Conservation (phyloP, 352 stramenopile genomes). For the Pythium chondricola region DNA sequence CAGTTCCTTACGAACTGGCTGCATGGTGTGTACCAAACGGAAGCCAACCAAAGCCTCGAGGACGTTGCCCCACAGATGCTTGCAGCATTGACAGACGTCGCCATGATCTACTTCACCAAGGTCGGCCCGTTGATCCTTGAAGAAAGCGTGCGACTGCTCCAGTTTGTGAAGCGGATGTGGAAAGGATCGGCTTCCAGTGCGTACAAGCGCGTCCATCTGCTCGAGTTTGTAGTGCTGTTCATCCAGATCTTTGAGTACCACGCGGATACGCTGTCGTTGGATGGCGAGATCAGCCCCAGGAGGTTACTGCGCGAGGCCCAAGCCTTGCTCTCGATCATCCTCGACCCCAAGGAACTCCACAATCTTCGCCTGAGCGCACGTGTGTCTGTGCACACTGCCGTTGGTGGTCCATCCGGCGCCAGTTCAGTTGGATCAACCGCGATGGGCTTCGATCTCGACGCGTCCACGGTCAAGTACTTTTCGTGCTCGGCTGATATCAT, state of each 20-base stretch:
- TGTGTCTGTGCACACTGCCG: not conserved
- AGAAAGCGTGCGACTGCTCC: constrained; percentile 34
- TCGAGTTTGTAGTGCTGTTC: constrained; percentile 60
- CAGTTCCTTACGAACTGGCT: constrained; percentile 53
- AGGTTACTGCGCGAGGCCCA: constrained; percentile 22
- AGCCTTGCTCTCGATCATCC: constrained; percentile 11
- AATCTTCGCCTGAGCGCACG: constrained; percentile 5
- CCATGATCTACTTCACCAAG: constrained; percentile 32
- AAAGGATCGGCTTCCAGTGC: constrained; percentile 34
- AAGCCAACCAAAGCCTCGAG: not conserved
- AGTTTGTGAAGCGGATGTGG: constrained; percentile 62
- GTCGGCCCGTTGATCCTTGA: constrained; percentile 34
- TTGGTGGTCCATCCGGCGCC: not conserved
- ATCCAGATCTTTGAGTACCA: constrained; percentile 51
- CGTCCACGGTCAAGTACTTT: not conserved
- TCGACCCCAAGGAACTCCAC: constrained; percentile 9
- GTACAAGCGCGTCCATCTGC: constrained; percentile 24
- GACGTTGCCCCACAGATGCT: constrained; percentile 27
- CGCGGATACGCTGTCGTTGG: constrained; percentile 21
- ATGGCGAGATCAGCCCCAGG: constrained; percentile 25
- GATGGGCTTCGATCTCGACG: constrained; percentile 4
- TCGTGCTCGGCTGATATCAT: constrained; percentile 13
- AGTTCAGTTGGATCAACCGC: not conserved
- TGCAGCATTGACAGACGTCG: constrained; percentile 47
- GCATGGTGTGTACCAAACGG: constrained; percentile 16